Conservation (phyloP, 73 alveolate species). For the Symbiodinium pilosum region DNA sequence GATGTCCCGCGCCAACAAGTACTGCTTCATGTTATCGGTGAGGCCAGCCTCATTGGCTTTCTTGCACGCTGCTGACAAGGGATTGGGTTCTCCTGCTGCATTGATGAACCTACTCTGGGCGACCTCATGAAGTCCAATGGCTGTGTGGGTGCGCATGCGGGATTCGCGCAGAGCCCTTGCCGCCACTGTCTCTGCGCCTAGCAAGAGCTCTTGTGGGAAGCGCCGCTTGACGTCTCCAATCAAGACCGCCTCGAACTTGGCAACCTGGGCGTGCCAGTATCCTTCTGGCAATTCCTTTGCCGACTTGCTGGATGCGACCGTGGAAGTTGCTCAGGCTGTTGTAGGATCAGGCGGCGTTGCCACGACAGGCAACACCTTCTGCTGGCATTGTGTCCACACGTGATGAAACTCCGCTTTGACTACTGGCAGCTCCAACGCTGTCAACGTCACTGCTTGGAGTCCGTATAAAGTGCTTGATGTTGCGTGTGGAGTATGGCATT, state of each 20-base stretch:
- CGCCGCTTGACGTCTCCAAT: not conserved
- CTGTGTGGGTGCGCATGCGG: too few species aligned
- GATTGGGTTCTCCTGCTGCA: not conserved
- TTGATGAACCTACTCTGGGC: not conserved
- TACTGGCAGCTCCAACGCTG: not conserved
- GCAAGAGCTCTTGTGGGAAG: not conserved
- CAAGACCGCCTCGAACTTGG: not conserved
- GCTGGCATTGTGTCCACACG: not conserved
- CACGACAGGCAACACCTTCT: not conserved
- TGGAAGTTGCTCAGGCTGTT: too few species aligned
- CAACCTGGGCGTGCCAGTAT: not conserved
- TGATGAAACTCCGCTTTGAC: not conserved
- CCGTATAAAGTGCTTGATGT: not conserved
- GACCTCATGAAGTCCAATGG: not conserved
- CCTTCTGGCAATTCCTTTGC: not conserved
- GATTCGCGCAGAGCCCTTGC: not conserved
- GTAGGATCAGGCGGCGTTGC: not conserved
- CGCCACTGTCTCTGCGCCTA: not conserved
- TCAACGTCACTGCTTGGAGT: not conserved
- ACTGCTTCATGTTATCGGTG: not conserved
- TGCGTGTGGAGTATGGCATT: not conserved
- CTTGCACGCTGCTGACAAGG: not conserved
- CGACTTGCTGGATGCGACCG: not conserved
- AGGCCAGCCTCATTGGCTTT: not conserved
- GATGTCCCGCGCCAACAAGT: not conserved